These are phyloP conservation scores for Sclerotinia trifoliorum DNA, from an alignment of 2,329 filamentous ascomycete genomes.

Conservation along the genomic window DNA sequence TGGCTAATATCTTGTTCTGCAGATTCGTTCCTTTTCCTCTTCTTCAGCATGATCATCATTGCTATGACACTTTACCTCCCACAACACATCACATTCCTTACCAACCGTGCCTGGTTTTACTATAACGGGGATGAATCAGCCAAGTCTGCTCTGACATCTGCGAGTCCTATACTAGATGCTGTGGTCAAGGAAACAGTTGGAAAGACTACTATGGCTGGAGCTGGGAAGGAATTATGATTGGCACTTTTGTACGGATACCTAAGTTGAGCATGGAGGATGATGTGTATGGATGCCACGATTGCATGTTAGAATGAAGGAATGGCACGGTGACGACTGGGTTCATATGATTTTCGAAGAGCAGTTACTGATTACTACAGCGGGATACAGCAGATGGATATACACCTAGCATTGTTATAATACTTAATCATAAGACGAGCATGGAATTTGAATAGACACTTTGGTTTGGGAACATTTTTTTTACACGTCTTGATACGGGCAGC, in stretches of 20 bases:
- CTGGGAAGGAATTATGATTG: constrained; percentile 34
- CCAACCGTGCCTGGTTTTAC: constrained; percentile 90
- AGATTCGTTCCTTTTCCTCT: constrained; percentile 92
- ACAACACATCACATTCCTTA: constrained; percentile 80
- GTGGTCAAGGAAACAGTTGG: constrained; percentile 35
- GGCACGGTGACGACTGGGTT: background rate
- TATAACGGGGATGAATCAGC: constrained; percentile 73
- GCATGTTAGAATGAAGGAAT: background rate
- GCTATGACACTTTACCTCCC: constrained; percentile 91
- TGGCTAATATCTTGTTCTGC: constrained; percentile 25
- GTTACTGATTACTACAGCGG: constrained; percentile 16
- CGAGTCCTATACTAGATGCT: constrained; percentile 30
- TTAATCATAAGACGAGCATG: background rate
- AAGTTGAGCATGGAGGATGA: constrained; percentile 7
- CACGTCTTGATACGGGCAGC: background rate
- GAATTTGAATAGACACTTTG: constrained; percentile 4
- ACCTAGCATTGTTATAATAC: constrained; percentile 20
- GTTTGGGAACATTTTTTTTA: background rate
- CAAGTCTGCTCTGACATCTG: constrained; percentile 30
- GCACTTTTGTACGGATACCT: background rate
- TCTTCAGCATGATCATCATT: constrained; percentile 81
- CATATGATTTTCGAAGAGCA: constrained; percentile 4
- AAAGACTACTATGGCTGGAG: constrained; percentile 26
- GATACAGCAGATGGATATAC: constrained; percentile 5
- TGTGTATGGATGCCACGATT: constrained; percentile 15